Evolutionary conservation across 1,284 basidiomycete species (phyloP).

Genomic region (Fistulina hepatica): DNA sequence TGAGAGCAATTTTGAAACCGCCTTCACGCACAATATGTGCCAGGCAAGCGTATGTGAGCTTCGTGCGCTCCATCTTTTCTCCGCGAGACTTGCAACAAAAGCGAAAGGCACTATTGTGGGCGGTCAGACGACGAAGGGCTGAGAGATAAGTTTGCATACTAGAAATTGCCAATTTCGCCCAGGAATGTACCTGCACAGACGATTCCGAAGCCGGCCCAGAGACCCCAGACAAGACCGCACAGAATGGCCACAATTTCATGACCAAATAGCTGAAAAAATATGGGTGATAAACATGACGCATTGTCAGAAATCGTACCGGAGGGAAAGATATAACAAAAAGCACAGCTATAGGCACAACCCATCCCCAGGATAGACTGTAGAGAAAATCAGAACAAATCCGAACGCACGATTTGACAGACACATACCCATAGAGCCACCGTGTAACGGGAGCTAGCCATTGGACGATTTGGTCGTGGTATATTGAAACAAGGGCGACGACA

Average conservation of each 20-base stretch:
- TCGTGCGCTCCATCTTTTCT: slow-evolving; percentile 60
- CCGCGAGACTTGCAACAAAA: slow-evolving; percentile 52
- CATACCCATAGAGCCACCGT: slow-evolving; percentile 8
- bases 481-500: slow-evolving; percentile 44
- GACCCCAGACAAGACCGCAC: slow-evolving; percentile 70
- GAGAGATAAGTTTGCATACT: slow-evolving; percentile 29
- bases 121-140: slow-evolving; percentile 4
- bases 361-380: slow-evolving; percentile 42
- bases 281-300: slow-evolving; percentile 1
- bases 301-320: slow-evolving; percentile 34
- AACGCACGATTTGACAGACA: slow-evolving; percentile 43
- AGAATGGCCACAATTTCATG: slow-evolving; percentile 70
- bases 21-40: slow-evolving; percentile 70
- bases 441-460: slow-evolving; percentile 31
- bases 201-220: slow-evolving; percentile 57
- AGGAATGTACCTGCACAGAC: slow-evolving; percentile 57
- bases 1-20: slow-evolving; percentile 66
- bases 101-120: slow-evolving; percentile 44
- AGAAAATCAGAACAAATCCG: slow-evolving; percentile 7
- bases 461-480: slow-evolving; percentile 61
- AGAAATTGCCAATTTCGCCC: slow-evolving; percentile 63
- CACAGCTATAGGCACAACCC: slow-evolving; percentile 74
- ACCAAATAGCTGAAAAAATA: slow-evolving; percentile 46
- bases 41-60: slow-evolving; percentile 67
- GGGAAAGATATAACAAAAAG: slow-evolving; percentile 72